These are phyloP conservation scores for Anthracocystis setariae DNA, from an alignment of 1,284 basidiomycete genomes.

Conservation along the genomic window DNA sequence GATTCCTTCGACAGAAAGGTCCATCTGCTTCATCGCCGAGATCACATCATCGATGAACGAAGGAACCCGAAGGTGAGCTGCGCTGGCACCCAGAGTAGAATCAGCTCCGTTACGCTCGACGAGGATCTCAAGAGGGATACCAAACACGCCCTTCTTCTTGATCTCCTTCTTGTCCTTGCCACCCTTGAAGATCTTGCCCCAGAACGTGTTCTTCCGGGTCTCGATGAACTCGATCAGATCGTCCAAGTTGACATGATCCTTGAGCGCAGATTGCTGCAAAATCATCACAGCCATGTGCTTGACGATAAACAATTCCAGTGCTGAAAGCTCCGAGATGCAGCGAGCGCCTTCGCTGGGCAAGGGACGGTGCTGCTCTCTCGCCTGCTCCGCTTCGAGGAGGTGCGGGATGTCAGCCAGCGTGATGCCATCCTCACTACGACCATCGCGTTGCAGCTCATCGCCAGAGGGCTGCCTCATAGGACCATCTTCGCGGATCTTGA, in stretches of 20 bases:
- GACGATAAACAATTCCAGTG: constrained; percentile 87
- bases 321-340: constrained; percentile 83
- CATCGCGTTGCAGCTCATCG: constrained; percentile 50
- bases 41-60: constrained; percentile 98
- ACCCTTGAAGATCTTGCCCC: constrained; percentile 96
- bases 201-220: constrained; percentile 91
- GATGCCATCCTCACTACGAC: constrained; percentile 78
- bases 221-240: constrained; percentile 94
- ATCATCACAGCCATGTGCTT: constrained; percentile 89
- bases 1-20: constrained; percentile 98
- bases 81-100: constrained; percentile 88
- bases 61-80: constrained; percentile 84
- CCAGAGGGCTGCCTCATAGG: constrained; percentile 57
- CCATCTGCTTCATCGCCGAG: constrained; percentile 99
- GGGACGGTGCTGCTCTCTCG: constrained; percentile 79
- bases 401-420: constrained; percentile 97
- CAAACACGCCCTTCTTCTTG: constrained; percentile 77
- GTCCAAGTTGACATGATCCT: constrained; percentile 80
- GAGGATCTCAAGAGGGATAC: constrained; percentile 89
- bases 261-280: constrained; percentile 78
- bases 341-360: constrained; percentile 78
- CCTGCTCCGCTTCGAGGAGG: constrained; percentile 88
- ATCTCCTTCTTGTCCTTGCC: constrained; percentile 76
- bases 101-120: constrained; percentile 96
- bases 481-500: constrained; percentile 85